Percentiles rank a stretch among this genome's conserved stretches.
These are phyloP conservation scores for Russula dissimulans DNA, from an alignment of 768 basidiomycete species.

Conservation along the genomic window DNA sequence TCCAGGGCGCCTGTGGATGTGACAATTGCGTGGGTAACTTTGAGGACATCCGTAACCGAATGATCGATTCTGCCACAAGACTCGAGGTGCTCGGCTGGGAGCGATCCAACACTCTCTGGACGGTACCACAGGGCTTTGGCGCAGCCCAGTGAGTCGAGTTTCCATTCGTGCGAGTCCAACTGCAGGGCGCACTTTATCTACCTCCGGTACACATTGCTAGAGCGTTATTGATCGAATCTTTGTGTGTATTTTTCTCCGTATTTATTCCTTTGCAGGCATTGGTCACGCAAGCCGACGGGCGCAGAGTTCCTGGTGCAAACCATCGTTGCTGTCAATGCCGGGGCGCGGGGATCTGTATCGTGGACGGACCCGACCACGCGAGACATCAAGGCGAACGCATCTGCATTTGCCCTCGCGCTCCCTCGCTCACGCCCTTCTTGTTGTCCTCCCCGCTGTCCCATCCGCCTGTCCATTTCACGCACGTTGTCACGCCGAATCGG, in stretches of 20 bases:
- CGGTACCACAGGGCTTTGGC: slow-evolving; percentile 74
- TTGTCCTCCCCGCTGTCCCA: slow-evolving; percentile 1
- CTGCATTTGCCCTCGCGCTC: slow-evolving; percentile 28
- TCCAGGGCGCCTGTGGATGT: slow-evolving; percentile 69
- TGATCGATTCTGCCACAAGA: slow-evolving; percentile 56
- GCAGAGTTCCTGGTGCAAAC: slow-evolving; percentile 59
- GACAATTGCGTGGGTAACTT: slow-evolving; percentile 61
- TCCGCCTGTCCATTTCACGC: slow-evolving; percentile 1
- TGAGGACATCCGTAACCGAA: slow-evolving; percentile 56
- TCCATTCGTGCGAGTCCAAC: no score
- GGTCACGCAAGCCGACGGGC: slow-evolving; percentile 57
- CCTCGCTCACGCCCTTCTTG: slow-evolving; percentile 5
- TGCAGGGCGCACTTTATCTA: no score
- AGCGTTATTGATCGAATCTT: no score
- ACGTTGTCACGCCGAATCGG: neutral
- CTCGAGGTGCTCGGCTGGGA: slow-evolving; percentile 60
- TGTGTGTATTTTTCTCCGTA: neutral
- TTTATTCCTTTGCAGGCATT: slow-evolving; percentile 33
- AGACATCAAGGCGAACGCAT: slow-evolving; percentile 31
- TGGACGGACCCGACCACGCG: slow-evolving; percentile 36
- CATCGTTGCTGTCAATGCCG: slow-evolving; percentile 62
- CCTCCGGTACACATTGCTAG: neutral
- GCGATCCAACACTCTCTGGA: slow-evolving; percentile 62
- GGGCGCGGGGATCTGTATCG: slow-evolving; percentile 40
- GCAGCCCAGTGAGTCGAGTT: slow-evolving; percentile 28